phyloP scores from a whole-genome alignment of 139 green algal species.

The Nannochloris sp. region DNA sequence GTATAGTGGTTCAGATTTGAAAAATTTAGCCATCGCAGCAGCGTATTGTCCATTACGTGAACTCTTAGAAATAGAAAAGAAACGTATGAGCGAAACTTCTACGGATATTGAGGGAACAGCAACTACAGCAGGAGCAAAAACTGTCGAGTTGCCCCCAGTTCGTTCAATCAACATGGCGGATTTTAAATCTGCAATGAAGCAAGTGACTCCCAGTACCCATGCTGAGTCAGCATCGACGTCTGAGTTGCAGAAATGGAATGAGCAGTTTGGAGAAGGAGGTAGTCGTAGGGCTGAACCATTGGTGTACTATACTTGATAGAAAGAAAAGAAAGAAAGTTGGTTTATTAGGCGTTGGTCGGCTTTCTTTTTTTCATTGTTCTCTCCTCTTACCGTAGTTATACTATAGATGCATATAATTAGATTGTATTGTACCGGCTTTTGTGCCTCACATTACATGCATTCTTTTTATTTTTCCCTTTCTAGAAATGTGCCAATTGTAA shows the following conservation, averaged over 20 bases:
- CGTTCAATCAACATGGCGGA: slow-evolving; percentile 49
- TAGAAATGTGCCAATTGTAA: too few species aligned
- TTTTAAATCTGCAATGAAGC: slow-evolving; percentile 52
- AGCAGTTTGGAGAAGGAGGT: slow-evolving; percentile 61
- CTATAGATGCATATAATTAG: too few species aligned
- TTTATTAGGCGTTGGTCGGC: too few species aligned
- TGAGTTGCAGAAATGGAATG: slow-evolving; percentile 60
- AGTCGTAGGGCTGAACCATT: slow-evolving; percentile 29
- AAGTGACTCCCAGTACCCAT: slow-evolving; percentile 39
- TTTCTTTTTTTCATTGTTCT: too few species aligned
- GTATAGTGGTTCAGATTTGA: slow-evolving; percentile 57
- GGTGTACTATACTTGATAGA: slow-evolving; percentile 57
- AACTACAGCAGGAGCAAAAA: neutral
- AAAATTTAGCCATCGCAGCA: slow-evolving; percentile 58
- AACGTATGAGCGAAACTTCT: neutral
- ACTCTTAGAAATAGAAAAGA: slow-evolving; percentile 23
- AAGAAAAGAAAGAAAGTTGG: too few species aligned
- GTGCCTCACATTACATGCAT: too few species aligned
- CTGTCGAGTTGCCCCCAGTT: slow-evolving; percentile 6
- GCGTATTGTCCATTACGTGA: slow-evolving; percentile 63
- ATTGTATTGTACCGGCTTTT: too few species aligned
- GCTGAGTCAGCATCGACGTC: slow-evolving; percentile 29
- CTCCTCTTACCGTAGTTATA: too few species aligned
- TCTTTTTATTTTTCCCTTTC: too few species aligned
- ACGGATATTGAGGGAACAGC: neutral